Evolutionary conservation across 1,284 basidiomycete species (phyloP), one percentile per base, ranked within the genome.

Genomic region (Tilletia setariae): DNA sequence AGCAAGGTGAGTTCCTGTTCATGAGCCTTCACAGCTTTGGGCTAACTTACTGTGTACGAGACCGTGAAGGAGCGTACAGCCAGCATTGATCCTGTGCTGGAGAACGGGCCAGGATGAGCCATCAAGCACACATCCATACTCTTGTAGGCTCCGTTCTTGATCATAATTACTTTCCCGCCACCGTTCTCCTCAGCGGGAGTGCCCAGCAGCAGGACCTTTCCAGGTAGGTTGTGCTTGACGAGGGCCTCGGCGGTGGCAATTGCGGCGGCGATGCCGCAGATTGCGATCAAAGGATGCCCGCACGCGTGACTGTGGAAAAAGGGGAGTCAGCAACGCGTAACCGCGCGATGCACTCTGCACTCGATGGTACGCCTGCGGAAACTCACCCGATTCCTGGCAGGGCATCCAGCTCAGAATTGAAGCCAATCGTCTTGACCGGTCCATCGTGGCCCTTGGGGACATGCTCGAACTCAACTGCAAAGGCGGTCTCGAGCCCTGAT

Each of bases 181-280:
- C 68, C 63, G 13, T 85, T 85, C 83, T 94, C 92, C 83, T 94
- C 92, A 16, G 90, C 92, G 85, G 93, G 92, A 3, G 93, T 94
- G 28, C 93, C 92, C 3, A 94, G 85, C 35, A 94, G 85, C 59
- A 93, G 84, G 16, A 94, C 85, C 66, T 86, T 90, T 1, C 91
- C 93, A 1, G 88, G 76, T 46, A 91, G 85, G 74, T 88, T 83
- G 75, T 89, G 87, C 68, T 87, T 85, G 2, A 71, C 69, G 76
- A 93, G 82, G 6, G 89, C 89, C 35, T 86, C 85, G 76, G 89
- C 90, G 65, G 91, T 84, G 4, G 88, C 89, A 64, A 92, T 82
- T 8, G 91, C 89, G 16, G 90, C 87, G 13, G 89, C 92, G 25
- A 92, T 87, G 30, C 92, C 92, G 65, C 88, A 86, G 68, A 90